Evolutionary conservation across 768 basidiomycete species (phyloP).

Genomic region (Lentinula guzmanii): DNA sequence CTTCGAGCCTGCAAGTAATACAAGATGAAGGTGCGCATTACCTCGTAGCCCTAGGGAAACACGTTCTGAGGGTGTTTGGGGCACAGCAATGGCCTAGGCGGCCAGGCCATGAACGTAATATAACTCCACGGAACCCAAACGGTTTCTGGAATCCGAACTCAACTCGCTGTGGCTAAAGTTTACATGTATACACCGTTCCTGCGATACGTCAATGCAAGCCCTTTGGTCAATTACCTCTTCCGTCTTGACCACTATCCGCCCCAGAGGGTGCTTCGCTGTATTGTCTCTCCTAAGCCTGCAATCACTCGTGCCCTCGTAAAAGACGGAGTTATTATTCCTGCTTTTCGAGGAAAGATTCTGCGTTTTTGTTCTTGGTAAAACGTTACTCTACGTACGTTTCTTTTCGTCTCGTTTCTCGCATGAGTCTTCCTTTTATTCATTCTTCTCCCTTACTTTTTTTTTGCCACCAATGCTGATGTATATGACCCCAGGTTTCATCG

Average conservation of each 20-base stretch:
- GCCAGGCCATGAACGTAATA: background rate
- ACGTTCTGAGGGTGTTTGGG: background rate
- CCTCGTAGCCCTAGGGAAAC: background rate
- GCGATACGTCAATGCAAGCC: background rate
- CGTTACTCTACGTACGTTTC: background rate
- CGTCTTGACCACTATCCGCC: constrained; percentile 4
- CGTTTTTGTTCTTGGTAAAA: background rate
- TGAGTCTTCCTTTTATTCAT: background rate
- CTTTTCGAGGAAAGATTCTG: background rate
- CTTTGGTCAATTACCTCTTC: background rate
- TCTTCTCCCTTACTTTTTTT: background rate
- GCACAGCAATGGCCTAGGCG: background rate
- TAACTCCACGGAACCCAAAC: background rate
- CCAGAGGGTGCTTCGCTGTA: background rate
- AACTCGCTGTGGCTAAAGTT: background rate
- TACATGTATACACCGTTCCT: background rate
- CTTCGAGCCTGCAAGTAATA: background rate
- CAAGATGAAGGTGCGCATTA: background rate
- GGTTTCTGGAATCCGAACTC: constrained; percentile 1
- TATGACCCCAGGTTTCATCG: background rate
- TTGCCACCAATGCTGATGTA: background rate
- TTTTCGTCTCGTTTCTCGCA: background rate
- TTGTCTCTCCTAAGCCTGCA: background rate
- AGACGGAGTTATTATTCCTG: background rate
- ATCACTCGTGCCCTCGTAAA: background rate